Evolutionary conservation across 2,329 filamentous ascomycete species (phyloP), one percentile per base, ranked within the genome.

Genomic region (Arthrobotrys iridis): DNA sequence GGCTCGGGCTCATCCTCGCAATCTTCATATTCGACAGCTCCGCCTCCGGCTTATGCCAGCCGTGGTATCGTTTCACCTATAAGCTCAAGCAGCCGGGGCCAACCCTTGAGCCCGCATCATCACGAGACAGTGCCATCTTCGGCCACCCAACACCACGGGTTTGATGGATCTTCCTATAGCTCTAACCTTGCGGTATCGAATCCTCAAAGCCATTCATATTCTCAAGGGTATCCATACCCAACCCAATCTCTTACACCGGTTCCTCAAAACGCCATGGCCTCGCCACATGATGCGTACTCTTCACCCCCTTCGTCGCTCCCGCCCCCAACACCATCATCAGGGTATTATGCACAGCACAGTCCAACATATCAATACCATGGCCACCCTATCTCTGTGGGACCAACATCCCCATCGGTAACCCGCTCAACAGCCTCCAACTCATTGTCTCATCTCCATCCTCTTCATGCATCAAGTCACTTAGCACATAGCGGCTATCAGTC

Each of bases 71-170:
- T 75, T 18, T 75, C 71, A 7, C 71, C 71, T 0, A 35, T 68
- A 30, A 75, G 57, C 48, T 37, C 70, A 30, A 58, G 26, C 22
- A 60, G 41, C 11, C 55, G 71, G n/a, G 62, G 48, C 20, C 71
- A 75, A 35, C 71, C 71, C 6, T 37, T 75, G 28, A 75, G 71
- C 18, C 71, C 71, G n/a, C 63, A 75, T 22, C 63, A 75, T 28
- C 71, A 75, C 13, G 71, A 75, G 4, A 30, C 63, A 3, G 46
- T 67, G 4, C 37, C 35, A 30, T 75, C 71, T 18, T 67, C 63
- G 11, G 30, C 59, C 2, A 18, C 46, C 20, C 22, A 48, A 13
- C 63, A 75, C 28, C 28, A 43, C 1, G 62, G 58, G 6, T 75
- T 75, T 28, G 71, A 75, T 50, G 22, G 63, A 15, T 28, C 37